A percentile compares a stretch with the other conserved stretches of the same genome.
Conservation (phyloP, 192 early-diverging fungal species). For the Jimgerdemannia flammicorona region DNA sequence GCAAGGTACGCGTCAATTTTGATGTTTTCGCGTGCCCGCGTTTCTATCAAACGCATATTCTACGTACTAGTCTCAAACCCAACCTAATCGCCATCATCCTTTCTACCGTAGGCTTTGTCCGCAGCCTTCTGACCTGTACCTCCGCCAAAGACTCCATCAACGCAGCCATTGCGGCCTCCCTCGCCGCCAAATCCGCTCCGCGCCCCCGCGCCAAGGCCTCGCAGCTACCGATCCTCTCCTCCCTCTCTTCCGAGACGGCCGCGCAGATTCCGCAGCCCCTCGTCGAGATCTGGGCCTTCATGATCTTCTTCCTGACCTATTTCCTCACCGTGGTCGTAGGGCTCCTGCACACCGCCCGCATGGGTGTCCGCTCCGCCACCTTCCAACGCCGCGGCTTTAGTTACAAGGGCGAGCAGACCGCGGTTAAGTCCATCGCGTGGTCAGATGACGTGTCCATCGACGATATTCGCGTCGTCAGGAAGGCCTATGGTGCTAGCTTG, state of each 20-base stretch:
- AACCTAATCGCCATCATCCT: not conserved
- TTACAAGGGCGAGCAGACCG: constrained; percentile 19
- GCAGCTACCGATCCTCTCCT: constrained; percentile 4
- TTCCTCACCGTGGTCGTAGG: constrained; percentile 4
- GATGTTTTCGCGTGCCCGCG: not conserved
- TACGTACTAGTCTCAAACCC: not conserved
- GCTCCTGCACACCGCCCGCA: not conserved
- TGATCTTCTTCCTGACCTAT: constrained; percentile 1
- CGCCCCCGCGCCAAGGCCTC: not conserved
- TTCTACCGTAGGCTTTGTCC: not conserved
- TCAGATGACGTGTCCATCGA: constrained; percentile 18
- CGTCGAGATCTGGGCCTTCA: constrained; percentile 2
- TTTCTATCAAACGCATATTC: not conserved
- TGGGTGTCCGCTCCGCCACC: not conserved
- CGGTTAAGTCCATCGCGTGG: constrained; percentile 27
- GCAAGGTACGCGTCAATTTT: constrained; percentile 9
- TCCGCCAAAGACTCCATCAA: not conserved
- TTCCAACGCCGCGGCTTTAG: constrained; percentile 8
- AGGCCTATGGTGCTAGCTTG: constrained; percentile 27
- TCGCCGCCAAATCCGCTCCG: not conserved
- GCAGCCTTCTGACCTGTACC: not conserved
- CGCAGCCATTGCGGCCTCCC: not conserved
- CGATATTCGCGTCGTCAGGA: constrained; percentile 16
- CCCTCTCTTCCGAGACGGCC: not conserved
- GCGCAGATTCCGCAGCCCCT: constrained; percentile 3